Evolutionary conservation across 768 basidiomycete genomes (phyloP).

Genomic region (Pulveroboletus sp.): DNA sequence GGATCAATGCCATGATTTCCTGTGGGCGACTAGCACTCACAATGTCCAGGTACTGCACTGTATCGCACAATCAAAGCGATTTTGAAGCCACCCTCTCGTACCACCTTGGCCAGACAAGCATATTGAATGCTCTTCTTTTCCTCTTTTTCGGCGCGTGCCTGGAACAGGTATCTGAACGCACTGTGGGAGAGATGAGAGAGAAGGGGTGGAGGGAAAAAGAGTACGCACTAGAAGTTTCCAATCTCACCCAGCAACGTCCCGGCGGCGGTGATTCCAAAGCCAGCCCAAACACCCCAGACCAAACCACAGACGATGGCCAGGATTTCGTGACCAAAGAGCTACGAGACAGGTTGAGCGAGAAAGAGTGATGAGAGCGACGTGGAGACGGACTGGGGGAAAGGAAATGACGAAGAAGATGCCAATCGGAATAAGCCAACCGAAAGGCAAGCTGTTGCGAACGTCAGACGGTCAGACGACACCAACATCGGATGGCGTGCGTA

Average conservation of each 20-base stretch:
- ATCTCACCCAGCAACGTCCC: slow-evolving; percentile 84
- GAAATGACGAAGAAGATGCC: slow-evolving; percentile 78
- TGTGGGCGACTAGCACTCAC: slow-evolving; percentile 36
- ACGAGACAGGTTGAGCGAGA: slow-evolving; percentile 7
- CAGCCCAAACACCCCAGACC: slow-evolving; percentile 85
- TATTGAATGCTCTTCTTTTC: slow-evolving; percentile 56
- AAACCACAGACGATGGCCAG: slow-evolving; percentile 83
- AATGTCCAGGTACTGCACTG: slow-evolving; percentile 84
- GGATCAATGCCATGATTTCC: neutral
- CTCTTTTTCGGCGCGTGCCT: slow-evolving; percentile 68
- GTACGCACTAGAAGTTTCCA: slow-evolving; percentile 77
- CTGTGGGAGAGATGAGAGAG: slow-evolving; percentile 33
- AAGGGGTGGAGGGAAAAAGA: neutral
- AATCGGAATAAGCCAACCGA: slow-evolving; percentile 77
- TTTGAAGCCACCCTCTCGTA: slow-evolving; percentile 85
- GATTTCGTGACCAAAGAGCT: slow-evolving; percentile 92
- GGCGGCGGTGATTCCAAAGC: slow-evolving; percentile 81
- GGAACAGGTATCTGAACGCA: slow-evolving; percentile 80
- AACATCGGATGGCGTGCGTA: slow-evolving; percentile 15
- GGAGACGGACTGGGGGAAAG: slow-evolving; percentile 64
- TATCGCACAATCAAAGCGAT: slow-evolving; percentile 73
- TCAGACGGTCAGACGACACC: neutral
- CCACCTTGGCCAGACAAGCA: slow-evolving; percentile 58
- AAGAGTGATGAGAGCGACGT: neutral
- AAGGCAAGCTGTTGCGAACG: slow-evolving; percentile 36